These are phyloP conservation scores for Metarhizium rileyi DNA, from an alignment of 2,329 filamentous ascomycete species.

Conservation along the genomic window DNA sequence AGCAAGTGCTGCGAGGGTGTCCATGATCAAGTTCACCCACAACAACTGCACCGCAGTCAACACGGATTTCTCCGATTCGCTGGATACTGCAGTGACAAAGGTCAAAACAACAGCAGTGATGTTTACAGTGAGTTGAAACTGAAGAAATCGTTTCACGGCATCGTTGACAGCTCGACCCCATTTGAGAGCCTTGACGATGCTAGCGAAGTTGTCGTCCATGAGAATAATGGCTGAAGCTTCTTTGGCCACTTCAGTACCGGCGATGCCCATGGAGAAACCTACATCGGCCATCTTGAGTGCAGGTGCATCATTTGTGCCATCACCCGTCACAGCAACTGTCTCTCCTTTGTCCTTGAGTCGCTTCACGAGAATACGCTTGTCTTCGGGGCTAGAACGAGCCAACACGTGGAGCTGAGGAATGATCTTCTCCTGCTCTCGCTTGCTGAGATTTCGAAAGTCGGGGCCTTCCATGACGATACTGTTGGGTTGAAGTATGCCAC, in stretches of 20 bases:
- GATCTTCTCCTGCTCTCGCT: constrained; percentile 53
- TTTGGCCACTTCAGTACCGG: constrained; percentile 75
- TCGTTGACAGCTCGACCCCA: constrained; percentile 75
- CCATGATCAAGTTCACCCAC: constrained; percentile 97
- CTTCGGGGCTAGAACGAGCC: constrained; percentile 65
- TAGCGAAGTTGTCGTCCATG: constrained; percentile 81
- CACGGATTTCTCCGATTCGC: constrained; percentile 58
- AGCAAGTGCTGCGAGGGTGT: constrained; percentile 82
- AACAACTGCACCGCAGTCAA: constrained; percentile 83
- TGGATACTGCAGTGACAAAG: constrained; percentile 78
- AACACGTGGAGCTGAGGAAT: constrained; percentile 63
- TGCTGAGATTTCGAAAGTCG: constrained; percentile 62
- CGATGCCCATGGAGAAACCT: constrained; percentile 78
- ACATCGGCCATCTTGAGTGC: constrained; percentile 74
- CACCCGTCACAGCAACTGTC: constrained; percentile 73
- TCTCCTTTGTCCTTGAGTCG: constrained; percentile 63
- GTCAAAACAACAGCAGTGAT: constrained; percentile 82
- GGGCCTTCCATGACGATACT: constrained; percentile 71
- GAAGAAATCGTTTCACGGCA: constrained; percentile 66
- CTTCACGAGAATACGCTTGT: constrained; percentile 65
- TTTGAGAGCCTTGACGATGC: constrained; percentile 74
- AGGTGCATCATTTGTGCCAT: constrained; percentile 76
- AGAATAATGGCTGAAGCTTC: constrained; percentile 78
- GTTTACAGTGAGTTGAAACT: constrained; percentile 80
- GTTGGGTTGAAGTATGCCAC: constrained; percentile 60